These are phyloP conservation scores for Auriscalpium microsporum DNA, from an alignment of 768 basidiomycete species.

Conservation along the genomic window DNA sequence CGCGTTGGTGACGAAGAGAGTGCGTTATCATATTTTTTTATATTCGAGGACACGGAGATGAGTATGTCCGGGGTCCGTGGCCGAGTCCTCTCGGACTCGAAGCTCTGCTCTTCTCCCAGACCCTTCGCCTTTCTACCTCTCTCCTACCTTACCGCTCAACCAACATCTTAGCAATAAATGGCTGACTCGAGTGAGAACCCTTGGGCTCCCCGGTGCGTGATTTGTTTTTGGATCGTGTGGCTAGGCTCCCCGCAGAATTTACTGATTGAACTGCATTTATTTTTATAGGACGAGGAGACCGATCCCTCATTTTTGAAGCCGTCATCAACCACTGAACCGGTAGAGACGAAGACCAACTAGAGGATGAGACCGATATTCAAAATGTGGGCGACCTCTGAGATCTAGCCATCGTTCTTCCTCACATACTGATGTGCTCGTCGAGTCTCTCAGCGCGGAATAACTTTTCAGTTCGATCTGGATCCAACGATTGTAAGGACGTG, in stretches of 20 bases:
- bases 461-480: constrained; percentile 81
- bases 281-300: constrained; percentile 55
- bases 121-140: constrained; percentile 11
- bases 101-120: constrained; percentile 9
- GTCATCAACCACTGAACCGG: constrained; percentile 94
- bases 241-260: constrained; percentile 12
- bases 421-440: constrained; percentile 7
- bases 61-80: constrained; percentile 7
- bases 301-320: constrained; percentile 94
- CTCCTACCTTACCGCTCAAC: constrained; percentile 8
- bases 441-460: constrained; percentile 68
- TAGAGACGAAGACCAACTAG: constrained; percentile 91
- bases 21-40: neutral
- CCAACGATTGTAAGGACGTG: constrained; percentile 94
- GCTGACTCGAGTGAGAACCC: constrained; percentile 33
- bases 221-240: neutral
- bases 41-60: neutral
- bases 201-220: constrained; percentile 62
- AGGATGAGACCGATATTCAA: constrained; percentile 92
- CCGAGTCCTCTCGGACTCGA: constrained; percentile 18
- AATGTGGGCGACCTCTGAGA: constrained; percentile 55
- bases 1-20: neutral
- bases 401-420: constrained; percentile 8
- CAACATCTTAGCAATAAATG: constrained; percentile 2
- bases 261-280: constrained; percentile 2